phyloP scores from a whole-genome alignment of 306 rosid genomes.

The Vigna hirtella region DNA sequence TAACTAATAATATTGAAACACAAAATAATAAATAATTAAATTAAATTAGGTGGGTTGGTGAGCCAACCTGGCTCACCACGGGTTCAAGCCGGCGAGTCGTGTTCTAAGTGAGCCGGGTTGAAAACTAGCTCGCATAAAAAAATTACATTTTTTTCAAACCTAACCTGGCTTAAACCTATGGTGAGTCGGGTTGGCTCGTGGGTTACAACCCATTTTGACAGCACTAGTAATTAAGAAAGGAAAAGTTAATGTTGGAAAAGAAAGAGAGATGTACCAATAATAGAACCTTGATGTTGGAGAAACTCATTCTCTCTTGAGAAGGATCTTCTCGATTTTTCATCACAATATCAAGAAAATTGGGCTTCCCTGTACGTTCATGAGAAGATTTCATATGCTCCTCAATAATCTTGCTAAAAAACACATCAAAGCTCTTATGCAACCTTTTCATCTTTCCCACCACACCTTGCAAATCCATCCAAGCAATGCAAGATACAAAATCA shows the following conservation, averaged over 20 bases:
- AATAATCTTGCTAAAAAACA: slow-evolving; percentile 30
- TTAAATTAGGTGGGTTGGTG: too few relatives aligned
- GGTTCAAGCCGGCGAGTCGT: too few relatives aligned
- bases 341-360: slow-evolving; percentile 41
- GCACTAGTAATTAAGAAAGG: too few relatives aligned
- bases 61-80: too few relatives aligned
- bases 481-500: slow-evolving; percentile 47
- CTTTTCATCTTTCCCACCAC: slow-evolving; percentile 45
- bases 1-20: too few relatives aligned
- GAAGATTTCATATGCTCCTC: slow-evolving; percentile 38
- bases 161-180: too few relatives aligned
- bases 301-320: slow-evolving; percentile 15
- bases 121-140: too few relatives aligned
- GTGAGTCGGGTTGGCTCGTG: too few relatives aligned
- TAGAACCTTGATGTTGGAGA: slow-evolving; percentile 45
- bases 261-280: slow-evolving; percentile 33
- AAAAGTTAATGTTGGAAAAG: not conserved
- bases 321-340: slow-evolving; percentile 17
- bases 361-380: slow-evolving; percentile 34
- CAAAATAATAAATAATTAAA: too few relatives aligned
- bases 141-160: too few relatives aligned
- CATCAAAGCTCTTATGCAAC: slow-evolving; percentile 53
- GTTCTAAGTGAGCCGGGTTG: too few relatives aligned
- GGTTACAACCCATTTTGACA: too few relatives aligned
- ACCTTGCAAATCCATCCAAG: slow-evolving; percentile 52